These are phyloP conservation scores for Trichosporon coremiiforme DNA, from an alignment of 1,284 basidiomycete species.

Conservation along the genomic window DNA sequence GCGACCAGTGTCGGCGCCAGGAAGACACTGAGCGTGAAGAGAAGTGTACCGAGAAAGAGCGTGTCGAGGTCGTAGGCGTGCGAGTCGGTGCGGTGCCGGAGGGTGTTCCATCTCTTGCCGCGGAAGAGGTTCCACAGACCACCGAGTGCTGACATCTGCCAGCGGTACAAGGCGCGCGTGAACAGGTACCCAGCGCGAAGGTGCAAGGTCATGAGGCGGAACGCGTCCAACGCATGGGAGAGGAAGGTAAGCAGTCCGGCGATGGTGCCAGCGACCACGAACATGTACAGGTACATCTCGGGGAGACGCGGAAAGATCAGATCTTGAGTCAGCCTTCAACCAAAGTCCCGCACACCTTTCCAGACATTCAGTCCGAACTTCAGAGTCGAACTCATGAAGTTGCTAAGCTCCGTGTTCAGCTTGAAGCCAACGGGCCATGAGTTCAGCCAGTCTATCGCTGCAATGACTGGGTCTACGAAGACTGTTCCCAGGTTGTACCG, in stretches of 20 bases:
- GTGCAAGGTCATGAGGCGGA: slow-evolving; percentile 66
- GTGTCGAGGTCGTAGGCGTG: slow-evolving; percentile 93
- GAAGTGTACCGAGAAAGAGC: slow-evolving; percentile 86
- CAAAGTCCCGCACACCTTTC: slow-evolving; percentile 62
- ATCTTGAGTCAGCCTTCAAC: slow-evolving; percentile 23
- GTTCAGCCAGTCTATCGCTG: slow-evolving; percentile 70
- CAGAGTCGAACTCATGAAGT: slow-evolving; percentile 75
- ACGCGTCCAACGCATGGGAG: slow-evolving; percentile 41
- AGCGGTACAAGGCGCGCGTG: slow-evolving; percentile 67
- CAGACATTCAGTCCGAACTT: slow-evolving; percentile 66
- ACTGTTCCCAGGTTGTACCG: slow-evolving; percentile 4
- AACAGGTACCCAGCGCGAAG: slow-evolving; percentile 71
- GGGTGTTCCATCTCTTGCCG: slow-evolving; percentile 81
- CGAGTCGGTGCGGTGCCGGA: slow-evolving; percentile 76
- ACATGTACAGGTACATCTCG: slow-evolving; percentile 17
- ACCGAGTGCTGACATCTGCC: slow-evolving; percentile 65
- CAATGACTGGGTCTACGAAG: slow-evolving; percentile 26
- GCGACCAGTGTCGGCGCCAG: slow-evolving; percentile 85
- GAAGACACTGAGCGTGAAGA: slow-evolving; percentile 90
- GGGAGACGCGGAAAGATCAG: slow-evolving; percentile 25
- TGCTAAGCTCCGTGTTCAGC: slow-evolving; percentile 88
- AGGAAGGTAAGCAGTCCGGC: slow-evolving; percentile 29
- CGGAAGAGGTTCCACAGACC: slow-evolving; percentile 93
- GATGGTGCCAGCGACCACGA: slow-evolving; percentile 24
- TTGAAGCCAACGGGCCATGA: slow-evolving; percentile 96